phyloP scores from a whole-genome alignment of 1,139 yeast genomes.

The Groenewaldozyma sp. region DNA sequence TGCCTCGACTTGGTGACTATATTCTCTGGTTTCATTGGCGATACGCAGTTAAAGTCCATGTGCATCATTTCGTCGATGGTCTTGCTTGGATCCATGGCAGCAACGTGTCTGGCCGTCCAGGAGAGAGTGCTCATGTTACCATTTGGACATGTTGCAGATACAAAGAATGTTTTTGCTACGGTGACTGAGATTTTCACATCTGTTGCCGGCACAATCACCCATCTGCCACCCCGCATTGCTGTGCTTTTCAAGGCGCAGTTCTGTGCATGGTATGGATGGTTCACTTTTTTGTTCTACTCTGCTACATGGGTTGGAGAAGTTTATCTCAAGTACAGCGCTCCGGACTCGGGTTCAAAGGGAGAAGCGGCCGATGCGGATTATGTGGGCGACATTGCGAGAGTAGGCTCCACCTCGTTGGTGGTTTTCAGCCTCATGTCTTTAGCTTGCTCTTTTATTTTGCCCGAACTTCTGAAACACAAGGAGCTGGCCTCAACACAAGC shows the following conservation, averaged over 20 bases:
- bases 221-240: constrained; percentile 21
- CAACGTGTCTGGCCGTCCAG: constrained; percentile 33
- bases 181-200: constrained; percentile 15
- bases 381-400: constrained; percentile 32
- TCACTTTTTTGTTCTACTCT: constrained; percentile 31
- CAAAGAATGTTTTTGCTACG: constrained; percentile 6
- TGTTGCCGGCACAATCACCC: constrained; percentile 14
- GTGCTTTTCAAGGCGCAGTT: constrained; percentile 28
- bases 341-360: not conserved
- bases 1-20: constrained; percentile 33
- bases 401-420: constrained; percentile 32
- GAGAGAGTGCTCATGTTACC: constrained; percentile 18
- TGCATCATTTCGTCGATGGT: constrained; percentile 38
- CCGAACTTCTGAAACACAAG: constrained; percentile 17
- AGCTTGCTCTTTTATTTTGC: constrained; percentile 27
- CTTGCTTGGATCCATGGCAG: constrained; percentile 32
- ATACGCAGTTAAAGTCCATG: constrained; percentile 43
- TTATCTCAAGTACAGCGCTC: constrained; percentile 18
- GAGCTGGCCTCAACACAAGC: not conserved
- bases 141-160: not conserved
- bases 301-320: constrained; percentile 36
- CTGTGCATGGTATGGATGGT: constrained; percentile 34
- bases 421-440: constrained; percentile 31
- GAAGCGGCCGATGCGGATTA: constrained; percentile 12
- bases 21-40: constrained; percentile 34